Evolutionary conservation across 495 filamentous ascomycete genomes (phyloP).

Genomic region (Parathielavia hyrcaniae): DNA sequence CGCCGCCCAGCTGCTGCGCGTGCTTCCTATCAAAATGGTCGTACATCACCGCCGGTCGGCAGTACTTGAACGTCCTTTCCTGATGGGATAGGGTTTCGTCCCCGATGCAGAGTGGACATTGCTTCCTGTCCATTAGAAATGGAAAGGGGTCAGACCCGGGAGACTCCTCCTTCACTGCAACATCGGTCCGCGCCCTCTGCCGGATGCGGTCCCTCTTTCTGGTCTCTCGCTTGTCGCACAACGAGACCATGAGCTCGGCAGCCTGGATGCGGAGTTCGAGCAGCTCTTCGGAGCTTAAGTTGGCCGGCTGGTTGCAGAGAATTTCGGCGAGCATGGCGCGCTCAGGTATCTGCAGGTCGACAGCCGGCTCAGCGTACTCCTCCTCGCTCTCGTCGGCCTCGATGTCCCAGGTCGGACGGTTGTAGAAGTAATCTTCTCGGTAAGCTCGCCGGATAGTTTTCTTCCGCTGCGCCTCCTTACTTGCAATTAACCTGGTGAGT

Average conservation of each 20-base stretch:
- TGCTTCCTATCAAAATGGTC: conserved; percentile 11
- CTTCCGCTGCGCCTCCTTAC: conserved; percentile 15
- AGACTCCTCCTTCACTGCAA: conserved; percentile 9
- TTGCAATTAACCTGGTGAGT: conserved; percentile 14
- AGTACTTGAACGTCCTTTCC: conserved; percentile 12
- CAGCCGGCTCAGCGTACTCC: neutral
- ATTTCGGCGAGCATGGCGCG: neutral
- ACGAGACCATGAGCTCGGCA: conserved; percentile 14
- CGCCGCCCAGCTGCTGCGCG: conserved; percentile 2
- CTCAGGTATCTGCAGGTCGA: neutral
- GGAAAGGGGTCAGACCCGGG: conserved; percentile 11
- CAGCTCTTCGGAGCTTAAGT: conserved; percentile 12
- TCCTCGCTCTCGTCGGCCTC: neutral
- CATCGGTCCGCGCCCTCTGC: conserved; percentile 7
- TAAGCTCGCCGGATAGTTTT: conserved; percentile 19
- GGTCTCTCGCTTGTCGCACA: conserved; percentile 10
- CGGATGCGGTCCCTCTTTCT: conserved; percentile 6
- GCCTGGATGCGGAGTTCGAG: conserved; percentile 19
- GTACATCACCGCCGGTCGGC: conserved; percentile 10
- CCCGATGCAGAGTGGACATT: conserved; percentile 10
- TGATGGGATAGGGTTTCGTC: conserved; percentile 8
- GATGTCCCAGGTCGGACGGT: conserved; percentile 30
- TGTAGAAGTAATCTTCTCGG: conserved; percentile 25
- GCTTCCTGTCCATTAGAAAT: conserved; percentile 9
- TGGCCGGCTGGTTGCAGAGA: conserved; percentile 5